phyloP scores from a whole-genome alignment of 163 green algal genomes.

The Coccomyxa subellipsoidea region DNA sequence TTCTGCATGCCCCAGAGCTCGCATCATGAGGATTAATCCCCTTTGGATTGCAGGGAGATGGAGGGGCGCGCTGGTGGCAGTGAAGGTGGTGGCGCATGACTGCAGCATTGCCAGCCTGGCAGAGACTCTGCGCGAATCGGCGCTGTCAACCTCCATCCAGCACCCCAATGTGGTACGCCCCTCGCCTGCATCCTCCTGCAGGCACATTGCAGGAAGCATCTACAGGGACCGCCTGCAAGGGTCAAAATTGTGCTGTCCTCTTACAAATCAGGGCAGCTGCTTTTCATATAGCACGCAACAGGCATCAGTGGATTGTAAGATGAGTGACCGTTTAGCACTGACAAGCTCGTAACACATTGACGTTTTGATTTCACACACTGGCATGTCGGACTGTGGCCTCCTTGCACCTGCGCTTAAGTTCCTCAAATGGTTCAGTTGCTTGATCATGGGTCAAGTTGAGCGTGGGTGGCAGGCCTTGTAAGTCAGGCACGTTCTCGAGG shows the following conservation, averaged over 20 bases:
- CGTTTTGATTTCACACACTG: neutral
- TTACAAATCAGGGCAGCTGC: too few relatives aligned
- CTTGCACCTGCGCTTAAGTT: too few relatives aligned
- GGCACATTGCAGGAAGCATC: neutral
- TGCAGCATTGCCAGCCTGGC: neutral
- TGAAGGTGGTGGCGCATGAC: conserved; percentile 30
- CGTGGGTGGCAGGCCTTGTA: too few relatives aligned
- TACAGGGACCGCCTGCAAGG: neutral
- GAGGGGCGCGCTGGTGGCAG: conserved; percentile 28
- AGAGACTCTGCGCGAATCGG: conserved; percentile 16
- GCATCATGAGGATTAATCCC: neutral
- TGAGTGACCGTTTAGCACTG: neutral
- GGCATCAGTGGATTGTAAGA: too few relatives aligned
- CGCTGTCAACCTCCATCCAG: conserved; percentile 20
- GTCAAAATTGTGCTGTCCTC: too few relatives aligned
- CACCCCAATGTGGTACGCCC: conserved; percentile 29
- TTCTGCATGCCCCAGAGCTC: too few relatives aligned
- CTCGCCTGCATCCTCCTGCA: neutral
- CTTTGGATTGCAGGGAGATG: conserved; percentile 1
- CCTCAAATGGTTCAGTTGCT: too few relatives aligned
- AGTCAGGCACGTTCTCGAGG: too few relatives aligned
- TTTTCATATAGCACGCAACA: too few relatives aligned
- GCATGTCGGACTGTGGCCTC: neutral
- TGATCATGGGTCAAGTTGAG: too few relatives aligned
- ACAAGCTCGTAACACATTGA: neutral